A percentile compares a stretch with the other conserved stretches of the same genome.
phyloP scores from a whole-genome alignment of 352 stramenopile species.

The Globisporangium rhizosaccharum region DNA sequence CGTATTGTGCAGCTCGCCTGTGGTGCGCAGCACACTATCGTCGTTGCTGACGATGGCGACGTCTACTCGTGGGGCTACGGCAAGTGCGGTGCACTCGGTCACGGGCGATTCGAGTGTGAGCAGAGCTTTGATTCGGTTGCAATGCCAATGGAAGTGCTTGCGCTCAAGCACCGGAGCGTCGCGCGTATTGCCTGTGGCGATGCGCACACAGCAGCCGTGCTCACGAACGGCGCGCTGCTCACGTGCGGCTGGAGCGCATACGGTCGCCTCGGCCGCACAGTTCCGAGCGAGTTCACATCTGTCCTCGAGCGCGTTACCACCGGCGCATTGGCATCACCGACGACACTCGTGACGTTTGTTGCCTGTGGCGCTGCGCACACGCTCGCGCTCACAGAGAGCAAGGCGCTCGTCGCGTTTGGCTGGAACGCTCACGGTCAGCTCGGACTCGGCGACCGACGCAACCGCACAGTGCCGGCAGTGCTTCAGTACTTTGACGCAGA shows the following conservation, averaged over 20 bases:
- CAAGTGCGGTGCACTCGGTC: slow-evolving; percentile 45
- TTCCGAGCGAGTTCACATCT: slow-evolving; percentile 24
- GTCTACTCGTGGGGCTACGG: slow-evolving; percentile 67
- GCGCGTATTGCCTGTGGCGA: slow-evolving; percentile 50
- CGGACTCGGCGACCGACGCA: slow-evolving; percentile 49
- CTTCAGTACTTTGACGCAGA: slow-evolving; percentile 52
- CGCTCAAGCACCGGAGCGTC: slow-evolving; percentile 35
- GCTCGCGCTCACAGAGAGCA: slow-evolving; percentile 30
- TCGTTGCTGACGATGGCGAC: slow-evolving; percentile 51
- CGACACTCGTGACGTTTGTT: slow-evolving; percentile 36
- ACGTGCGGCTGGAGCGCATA: slow-evolving; percentile 60
- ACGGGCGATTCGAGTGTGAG: slow-evolving; percentile 31
- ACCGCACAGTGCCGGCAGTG: slow-evolving; percentile 28
- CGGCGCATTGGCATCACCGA: slow-evolving; percentile 8
- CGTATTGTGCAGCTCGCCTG: slow-evolving; percentile 55
- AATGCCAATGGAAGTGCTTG: slow-evolving; percentile 47
- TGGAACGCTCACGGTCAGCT: slow-evolving; percentile 58
- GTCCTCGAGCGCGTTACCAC: slow-evolving; percentile 30
- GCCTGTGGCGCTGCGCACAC: slow-evolving; percentile 60
- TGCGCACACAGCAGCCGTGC: slow-evolving; percentile 48
- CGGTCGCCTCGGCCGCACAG: slow-evolving; percentile 39
- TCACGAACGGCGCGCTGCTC: slow-evolving; percentile 35
- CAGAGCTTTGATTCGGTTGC: slow-evolving; percentile 25
- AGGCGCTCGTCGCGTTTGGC: slow-evolving; percentile 47
- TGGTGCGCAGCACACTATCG: slow-evolving; percentile 52